Evolutionary conservation across 2,329 filamentous ascomycete genomes (phyloP).

Genomic region (Pseudopithomyces maydicus): DNA sequence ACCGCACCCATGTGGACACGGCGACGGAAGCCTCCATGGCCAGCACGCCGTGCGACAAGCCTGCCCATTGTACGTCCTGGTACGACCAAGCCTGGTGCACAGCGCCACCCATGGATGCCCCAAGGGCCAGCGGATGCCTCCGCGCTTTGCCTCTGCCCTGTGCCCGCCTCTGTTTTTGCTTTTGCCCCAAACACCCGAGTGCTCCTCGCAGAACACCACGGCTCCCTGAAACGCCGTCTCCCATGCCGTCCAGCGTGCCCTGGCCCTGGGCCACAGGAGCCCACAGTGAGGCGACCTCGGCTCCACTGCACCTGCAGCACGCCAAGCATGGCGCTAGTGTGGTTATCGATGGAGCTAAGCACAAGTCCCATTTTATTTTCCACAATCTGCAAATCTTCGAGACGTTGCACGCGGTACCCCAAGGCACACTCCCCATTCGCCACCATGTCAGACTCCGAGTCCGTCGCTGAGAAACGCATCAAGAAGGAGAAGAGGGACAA

Average conservation of each 20-base stretch:
- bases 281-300: conserved; percentile 1
- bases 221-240: no score
- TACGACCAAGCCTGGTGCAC: background rate
- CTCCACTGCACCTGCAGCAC: background rate
- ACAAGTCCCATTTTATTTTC: conserved; percentile 3
- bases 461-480: background rate
- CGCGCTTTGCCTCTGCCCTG: background rate
- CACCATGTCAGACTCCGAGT: background rate
- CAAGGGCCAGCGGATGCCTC: no score
- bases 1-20: background rate
- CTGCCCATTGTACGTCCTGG: background rate
- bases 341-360: background rate
- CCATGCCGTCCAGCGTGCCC: no score
- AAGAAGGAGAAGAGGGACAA: conserved; percentile 37
- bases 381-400: conserved; percentile 4
- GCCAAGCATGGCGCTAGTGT: background rate
- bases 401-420: background rate
- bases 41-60: background rate
- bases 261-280: background rate
- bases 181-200: background rate
- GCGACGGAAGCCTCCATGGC: background rate
- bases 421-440: background rate
- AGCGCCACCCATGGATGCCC: background rate
- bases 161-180: background rate
- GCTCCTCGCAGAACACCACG: background rate